These are phyloP conservation scores for Tuber indicum DNA, from an alignment of 495 filamentous ascomycete species.

Conservation along the genomic window DNA sequence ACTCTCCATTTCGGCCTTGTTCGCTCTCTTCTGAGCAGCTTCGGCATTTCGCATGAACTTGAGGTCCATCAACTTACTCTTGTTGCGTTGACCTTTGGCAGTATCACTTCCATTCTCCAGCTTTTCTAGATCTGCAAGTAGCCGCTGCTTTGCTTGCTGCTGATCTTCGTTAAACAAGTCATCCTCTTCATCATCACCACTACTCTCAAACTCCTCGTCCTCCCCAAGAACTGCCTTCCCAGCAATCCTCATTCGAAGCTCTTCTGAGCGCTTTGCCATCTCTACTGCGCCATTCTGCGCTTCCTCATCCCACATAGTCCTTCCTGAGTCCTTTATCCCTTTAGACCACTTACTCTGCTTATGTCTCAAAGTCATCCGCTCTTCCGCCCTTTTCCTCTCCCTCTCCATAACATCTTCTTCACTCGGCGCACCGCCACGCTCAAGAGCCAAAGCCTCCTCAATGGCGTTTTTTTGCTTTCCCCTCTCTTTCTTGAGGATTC, in stretches of 20 bases:
- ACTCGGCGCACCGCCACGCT: constrained; percentile 57
- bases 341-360: constrained; percentile 94
- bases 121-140: constrained; percentile 56
- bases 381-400: constrained; percentile 73
- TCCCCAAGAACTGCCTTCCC: constrained; percentile 58
- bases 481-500: constrained; percentile 81
- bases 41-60: constrained; percentile 92
- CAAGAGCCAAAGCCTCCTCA: constrained; percentile 57
- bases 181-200: constrained; percentile 54
- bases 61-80: constrained; percentile 57
- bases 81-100: constrained; percentile 43
- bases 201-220: constrained; percentile 51
- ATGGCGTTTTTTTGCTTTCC: constrained; percentile 67
- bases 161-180: constrained; percentile 51
- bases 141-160: constrained; percentile 51
- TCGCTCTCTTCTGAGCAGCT: constrained; percentile 63
- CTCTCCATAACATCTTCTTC: constrained; percentile 74
- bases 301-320: constrained; percentile 76
- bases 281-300: constrained; percentile 69
- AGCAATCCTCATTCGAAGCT: constrained; percentile 72
- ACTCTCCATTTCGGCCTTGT: constrained; percentile 70
- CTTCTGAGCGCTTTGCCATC: constrained; percentile 77
- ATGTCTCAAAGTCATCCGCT: constrained; percentile 83
- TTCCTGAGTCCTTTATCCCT: constrained; percentile 68
- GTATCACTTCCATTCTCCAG: constrained; percentile 45